Conservation (phyloP, 169 alveolate species). For the Plasmodium vivax region DNA sequence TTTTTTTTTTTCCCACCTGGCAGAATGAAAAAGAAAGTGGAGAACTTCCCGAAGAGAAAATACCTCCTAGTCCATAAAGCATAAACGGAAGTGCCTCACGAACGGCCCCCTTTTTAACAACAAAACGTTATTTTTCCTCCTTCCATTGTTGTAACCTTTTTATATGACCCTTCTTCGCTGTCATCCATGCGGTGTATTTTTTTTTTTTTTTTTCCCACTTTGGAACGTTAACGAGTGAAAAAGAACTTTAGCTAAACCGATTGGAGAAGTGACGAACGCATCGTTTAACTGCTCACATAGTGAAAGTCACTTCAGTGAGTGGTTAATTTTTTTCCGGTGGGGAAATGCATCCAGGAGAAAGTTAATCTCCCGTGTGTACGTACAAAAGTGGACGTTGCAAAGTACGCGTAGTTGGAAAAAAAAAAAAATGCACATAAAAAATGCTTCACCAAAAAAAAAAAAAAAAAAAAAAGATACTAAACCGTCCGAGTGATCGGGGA, state of each 20-base stretch:
- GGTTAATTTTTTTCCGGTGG: neutral
- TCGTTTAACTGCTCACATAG: neutral
- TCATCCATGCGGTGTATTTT: neutral
- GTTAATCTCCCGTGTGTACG: neutral
- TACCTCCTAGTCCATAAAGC: slow-evolving; percentile 39
- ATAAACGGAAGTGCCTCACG: neutral
- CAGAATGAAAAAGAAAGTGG: slow-evolving; percentile 16
- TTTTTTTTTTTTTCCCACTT: neutral
- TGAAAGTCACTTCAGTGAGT: neutral
- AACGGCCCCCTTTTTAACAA: neutral
- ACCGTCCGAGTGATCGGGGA: neutral
- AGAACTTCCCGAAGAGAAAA: slow-evolving; percentile 54
- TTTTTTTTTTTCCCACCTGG: neutral
- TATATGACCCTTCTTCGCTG: neutral
- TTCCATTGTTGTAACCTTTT: neutral
- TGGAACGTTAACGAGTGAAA: neutral
- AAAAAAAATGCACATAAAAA: neutral
- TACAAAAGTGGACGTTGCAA: neutral
- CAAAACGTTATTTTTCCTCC: neutral
- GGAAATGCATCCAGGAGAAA: neutral
- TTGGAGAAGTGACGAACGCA: neutral
- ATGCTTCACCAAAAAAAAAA: neutral
- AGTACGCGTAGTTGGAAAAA: neutral
- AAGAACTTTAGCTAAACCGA: neutral
- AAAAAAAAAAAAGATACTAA: no score